Conservation (phyloP, 31 red algal genomes). For the Odonthalia washingtoniensis region DNA sequence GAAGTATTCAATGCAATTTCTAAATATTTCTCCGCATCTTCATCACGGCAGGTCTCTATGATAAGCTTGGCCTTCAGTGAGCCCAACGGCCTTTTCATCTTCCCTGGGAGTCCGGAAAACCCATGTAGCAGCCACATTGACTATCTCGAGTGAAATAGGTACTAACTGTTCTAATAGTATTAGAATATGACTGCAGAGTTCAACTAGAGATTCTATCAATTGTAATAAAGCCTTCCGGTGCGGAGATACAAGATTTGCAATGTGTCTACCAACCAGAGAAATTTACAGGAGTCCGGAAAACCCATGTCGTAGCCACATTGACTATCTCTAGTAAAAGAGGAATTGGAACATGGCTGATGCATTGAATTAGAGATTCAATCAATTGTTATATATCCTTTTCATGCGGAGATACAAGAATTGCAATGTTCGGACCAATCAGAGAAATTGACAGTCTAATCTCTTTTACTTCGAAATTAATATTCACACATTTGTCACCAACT, state of each 20-base stretch:
- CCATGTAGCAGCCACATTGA: too few species aligned
- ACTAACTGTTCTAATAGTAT: too few species aligned
- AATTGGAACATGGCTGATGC: background rate
- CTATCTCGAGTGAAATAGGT: too few species aligned
- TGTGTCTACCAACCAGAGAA: too few species aligned
- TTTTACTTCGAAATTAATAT: constrained; percentile 49
- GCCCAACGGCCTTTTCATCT: background rate
- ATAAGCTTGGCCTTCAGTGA: constrained; percentile 76
- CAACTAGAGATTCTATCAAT: too few species aligned
- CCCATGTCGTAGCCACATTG: constrained; percentile 34
- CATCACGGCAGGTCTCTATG: constrained; percentile 44
- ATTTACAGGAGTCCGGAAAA: too few species aligned
- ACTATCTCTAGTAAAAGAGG: too few species aligned
- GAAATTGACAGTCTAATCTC: constrained; percentile 77
- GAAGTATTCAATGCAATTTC: constrained; percentile 69
- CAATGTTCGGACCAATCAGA: constrained; percentile 70
- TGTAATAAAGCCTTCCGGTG: too few species aligned
- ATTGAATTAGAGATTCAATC: constrained; percentile 71
- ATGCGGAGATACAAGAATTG: constrained; percentile 41
- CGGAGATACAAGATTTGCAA: too few species aligned
- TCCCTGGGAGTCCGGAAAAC: constrained; percentile 57
- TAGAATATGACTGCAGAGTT: too few species aligned
- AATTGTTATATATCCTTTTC: constrained; percentile 66
- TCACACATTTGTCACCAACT: background rate
- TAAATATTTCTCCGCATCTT: constrained; percentile 79